phyloP scores from a whole-genome alignment of 352 stramenopile genomes.

The Pythium plurisporium region DNA sequence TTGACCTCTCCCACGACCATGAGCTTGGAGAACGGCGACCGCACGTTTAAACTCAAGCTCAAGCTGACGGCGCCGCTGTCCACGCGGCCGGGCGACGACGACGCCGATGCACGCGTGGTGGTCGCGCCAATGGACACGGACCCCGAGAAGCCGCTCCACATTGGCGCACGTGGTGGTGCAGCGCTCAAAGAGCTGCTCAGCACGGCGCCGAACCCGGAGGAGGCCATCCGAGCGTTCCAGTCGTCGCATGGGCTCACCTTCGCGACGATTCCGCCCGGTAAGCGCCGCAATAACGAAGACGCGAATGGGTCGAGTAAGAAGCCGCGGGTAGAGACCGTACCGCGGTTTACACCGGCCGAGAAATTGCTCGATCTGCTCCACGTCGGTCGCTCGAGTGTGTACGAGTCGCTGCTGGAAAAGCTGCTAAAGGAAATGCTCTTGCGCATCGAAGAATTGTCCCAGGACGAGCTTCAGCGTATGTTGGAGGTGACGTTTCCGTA shows the following conservation, averaged over 20 bases:
- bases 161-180: conserved; percentile 66
- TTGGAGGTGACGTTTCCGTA: conserved; percentile 84
- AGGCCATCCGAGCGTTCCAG: conserved; percentile 81
- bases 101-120: conserved; percentile 8
- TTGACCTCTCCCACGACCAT: conserved; percentile 20
- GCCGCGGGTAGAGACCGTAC: conserved; percentile 10
- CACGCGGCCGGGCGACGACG: conserved; percentile 14
- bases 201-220: conserved; percentile 78
- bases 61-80: conserved; percentile 38
- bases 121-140: conserved; percentile 21
- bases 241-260: conserved; percentile 50
- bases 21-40: conserved; percentile 22
- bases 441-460: conserved; percentile 62
- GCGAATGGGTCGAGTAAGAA: conserved; percentile 6
- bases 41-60: conserved; percentile 52
- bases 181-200: conserved; percentile 79
- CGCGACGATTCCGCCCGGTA: conserved; percentile 16
- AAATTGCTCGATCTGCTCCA: conserved; percentile 79
- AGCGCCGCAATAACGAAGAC: neutral
- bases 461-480: conserved; percentile 63
- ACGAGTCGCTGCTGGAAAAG: conserved; percentile 61
- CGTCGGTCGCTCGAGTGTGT: conserved; percentile 55
- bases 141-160: conserved; percentile 42
- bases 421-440: conserved; percentile 71
- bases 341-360: conserved; percentile 44